Base-by-base conservation (phyloP, 1,139 yeast species). In the Taphrina deformans region DNA sequence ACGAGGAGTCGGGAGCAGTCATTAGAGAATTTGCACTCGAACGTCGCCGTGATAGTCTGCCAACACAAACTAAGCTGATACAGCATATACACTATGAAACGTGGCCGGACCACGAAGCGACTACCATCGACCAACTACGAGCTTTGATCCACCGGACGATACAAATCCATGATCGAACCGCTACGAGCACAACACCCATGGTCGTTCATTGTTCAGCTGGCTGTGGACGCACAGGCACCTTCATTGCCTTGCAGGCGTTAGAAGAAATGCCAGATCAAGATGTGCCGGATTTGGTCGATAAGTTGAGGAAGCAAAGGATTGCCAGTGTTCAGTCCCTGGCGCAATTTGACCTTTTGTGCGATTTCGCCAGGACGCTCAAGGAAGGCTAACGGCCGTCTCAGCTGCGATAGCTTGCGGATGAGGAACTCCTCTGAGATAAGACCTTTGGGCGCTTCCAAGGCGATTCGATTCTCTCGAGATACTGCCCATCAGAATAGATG, bases 151-250 rank as follows among this genome's bases (percentile, higher is more conserved):
- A 73, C n/a, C 71, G 79, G 18, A 73, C 77, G 29, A 68, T 72
- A 27, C 62, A 69, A 7, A 78, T 75, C 4, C 75, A 77, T 68
- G 66, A 70, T 10, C 16, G 24, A 24, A n/a, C 48, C 7, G 10
- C 29, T 18, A 5, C 6, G 5, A 38, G 26, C n/a, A 21, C 63
- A 7, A 50, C 27, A 7, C 83, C 84, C 2, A 69, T 80, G 26
- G 72, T 82, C 21, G 86, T 87, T 1, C 96, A 88, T 73, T 88
- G 96, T 71, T 87, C 93, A 1, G 96, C 96, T 0, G 96, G 96
- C 0, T 91, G 89, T 23, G 96, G 96, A 3, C 78, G 96, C 67
- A 85, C 95, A 0, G 96, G 96, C 0, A 88, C 95, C 0, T 88
- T 85, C 71, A 83, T 89, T 24, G 85, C 89, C 1, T 73, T 86